Percentiles rank a stretch among this genome's conserved stretches.
phyloP scores from a whole-genome alignment of 2,329 filamentous ascomycete species.

The Aspergillus melleus region DNA sequence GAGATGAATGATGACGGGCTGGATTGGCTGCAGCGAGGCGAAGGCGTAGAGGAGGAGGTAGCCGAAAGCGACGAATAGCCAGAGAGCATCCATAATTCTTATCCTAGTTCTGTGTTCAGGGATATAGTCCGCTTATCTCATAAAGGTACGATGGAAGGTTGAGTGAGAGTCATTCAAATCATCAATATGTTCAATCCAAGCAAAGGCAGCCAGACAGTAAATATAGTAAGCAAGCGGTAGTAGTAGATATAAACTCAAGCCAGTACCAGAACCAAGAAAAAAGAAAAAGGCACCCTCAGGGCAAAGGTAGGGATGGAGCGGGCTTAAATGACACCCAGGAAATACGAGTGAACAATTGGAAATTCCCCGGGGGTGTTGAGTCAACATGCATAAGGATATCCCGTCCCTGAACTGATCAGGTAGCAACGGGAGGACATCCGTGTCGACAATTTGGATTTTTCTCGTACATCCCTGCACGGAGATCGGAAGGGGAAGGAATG shows the following conservation, averaged over 20 bases:
- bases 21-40: constrained; percentile 23
- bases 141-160: not conserved
- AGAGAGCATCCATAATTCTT: constrained; percentile 28
- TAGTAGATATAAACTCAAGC: not conserved
- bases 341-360: not conserved
- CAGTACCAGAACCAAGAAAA: too few relatives aligned
- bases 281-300: not conserved
- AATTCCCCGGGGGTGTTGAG: not conserved
- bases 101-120: not conserved
- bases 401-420: constrained; percentile 4
- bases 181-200: not conserved
- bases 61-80: constrained; percentile 36
- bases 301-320: not conserved
- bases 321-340: not conserved
- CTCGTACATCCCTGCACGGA: constrained; percentile 5
- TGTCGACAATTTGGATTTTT: not conserved
- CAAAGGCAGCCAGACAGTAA: not conserved
- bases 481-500: not conserved
- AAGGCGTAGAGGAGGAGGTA: constrained; percentile 39
- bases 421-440: constrained; percentile 10
- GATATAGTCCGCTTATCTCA: not conserved
- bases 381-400: not conserved
- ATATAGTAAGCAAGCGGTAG: not conserved
- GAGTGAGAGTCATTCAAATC: not conserved
- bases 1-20: constrained; percentile 6